A percentile compares a stretch with the other conserved stretches of the same genome.
Conservation (phyloP, 768 basidiomycete species). For the Russula abietina region DNA sequence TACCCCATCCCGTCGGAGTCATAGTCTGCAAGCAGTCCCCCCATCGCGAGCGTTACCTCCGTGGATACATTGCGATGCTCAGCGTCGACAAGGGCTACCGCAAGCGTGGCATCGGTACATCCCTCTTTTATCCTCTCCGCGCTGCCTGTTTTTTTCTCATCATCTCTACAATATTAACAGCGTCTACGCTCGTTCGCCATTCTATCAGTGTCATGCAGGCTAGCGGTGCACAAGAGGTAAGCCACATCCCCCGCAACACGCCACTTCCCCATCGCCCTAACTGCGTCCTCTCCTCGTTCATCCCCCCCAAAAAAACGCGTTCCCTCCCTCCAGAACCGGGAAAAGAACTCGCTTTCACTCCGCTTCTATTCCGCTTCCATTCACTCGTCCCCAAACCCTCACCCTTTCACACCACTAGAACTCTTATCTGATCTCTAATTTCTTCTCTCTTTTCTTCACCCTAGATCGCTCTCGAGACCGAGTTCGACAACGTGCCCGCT, state of each 20-base stretch:
- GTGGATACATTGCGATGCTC: slow-evolving; percentile 99
- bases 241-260: slow-evolving; percentile 24
- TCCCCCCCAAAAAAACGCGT: background rate
- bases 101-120: slow-evolving; percentile 96
- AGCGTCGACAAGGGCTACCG: slow-evolving; percentile 78
- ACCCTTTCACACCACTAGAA: background rate
- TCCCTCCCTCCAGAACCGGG: slow-evolving; percentile 4
- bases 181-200: slow-evolving; percentile 61
- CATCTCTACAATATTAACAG: background rate
- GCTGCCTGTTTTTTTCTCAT: background rate
- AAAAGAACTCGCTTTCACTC: background rate
- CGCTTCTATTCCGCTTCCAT: slow-evolving; percentile 38
- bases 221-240: slow-evolving; percentile 80
- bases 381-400: background rate
- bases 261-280: slow-evolving; percentile 23
- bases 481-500: slow-evolving; percentile 86
- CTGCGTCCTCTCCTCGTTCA: slow-evolving; percentile 6
- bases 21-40: slow-evolving; percentile 96
- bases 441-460: background rate
- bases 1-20: slow-evolving; percentile 64
- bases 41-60: slow-evolving; percentile 66
- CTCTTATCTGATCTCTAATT: slow-evolving; percentile 1
- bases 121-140: slow-evolving; percentile 41
- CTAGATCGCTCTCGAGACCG: slow-evolving; percentile 92
- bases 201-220: slow-evolving; percentile 81